Conservation (phyloP, 1,284 basidiomycete species). For the Lignosus rhinocerotis region DNA sequence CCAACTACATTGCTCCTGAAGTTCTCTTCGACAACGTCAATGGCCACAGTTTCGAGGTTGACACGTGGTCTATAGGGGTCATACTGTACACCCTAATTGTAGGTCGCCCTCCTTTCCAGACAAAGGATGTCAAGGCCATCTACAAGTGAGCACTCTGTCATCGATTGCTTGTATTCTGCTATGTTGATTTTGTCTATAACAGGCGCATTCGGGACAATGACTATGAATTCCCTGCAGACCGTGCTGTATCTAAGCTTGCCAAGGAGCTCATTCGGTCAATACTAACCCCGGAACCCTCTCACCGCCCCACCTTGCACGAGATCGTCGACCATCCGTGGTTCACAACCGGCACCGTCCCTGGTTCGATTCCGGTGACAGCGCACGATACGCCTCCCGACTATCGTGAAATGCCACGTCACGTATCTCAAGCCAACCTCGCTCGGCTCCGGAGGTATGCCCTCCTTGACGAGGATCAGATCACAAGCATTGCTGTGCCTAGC, state of each 20-base stretch:
- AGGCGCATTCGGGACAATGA: slow-evolving; percentile 93
- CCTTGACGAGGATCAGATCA: slow-evolving; percentile 61
- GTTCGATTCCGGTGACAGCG: slow-evolving; percentile 77
- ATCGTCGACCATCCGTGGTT: slow-evolving; percentile 91
- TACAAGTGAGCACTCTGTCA: slow-evolving; percentile 65
- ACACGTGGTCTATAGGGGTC: slow-evolving; percentile 97
- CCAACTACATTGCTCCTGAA: slow-evolving; percentile 98
- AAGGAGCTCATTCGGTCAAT: slow-evolving; percentile 84
- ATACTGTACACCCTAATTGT: slow-evolving; percentile 95
- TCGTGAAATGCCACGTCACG: slow-evolving; percentile 59
- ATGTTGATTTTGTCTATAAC: slow-evolving; percentile 13
- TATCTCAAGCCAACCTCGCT: slow-evolving; percentile 72
- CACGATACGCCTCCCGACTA: slow-evolving; percentile 79
- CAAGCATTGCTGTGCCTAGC: slow-evolving; percentile 41
- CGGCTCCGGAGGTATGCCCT: slow-evolving; percentile 60
- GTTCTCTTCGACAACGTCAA: slow-evolving; percentile 95
- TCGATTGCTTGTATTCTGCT: not conserved
- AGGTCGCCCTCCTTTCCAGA: slow-evolving; percentile 96
- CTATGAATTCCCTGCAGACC: slow-evolving; percentile 88
- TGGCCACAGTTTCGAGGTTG: slow-evolving; percentile 97
- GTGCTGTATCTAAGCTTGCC: slow-evolving; percentile 70
- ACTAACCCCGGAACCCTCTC: slow-evolving; percentile 78
- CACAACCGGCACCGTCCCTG: slow-evolving; percentile 77
- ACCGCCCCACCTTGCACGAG: slow-evolving; percentile 82
- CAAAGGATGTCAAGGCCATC: slow-evolving; percentile 94